Percentiles rank a stretch among this genome's conserved stretches.
These are phyloP conservation scores for Bipolaris victoriae DNA, from an alignment of 2,329 filamentous ascomycete genomes.

Conservation along the genomic window DNA sequence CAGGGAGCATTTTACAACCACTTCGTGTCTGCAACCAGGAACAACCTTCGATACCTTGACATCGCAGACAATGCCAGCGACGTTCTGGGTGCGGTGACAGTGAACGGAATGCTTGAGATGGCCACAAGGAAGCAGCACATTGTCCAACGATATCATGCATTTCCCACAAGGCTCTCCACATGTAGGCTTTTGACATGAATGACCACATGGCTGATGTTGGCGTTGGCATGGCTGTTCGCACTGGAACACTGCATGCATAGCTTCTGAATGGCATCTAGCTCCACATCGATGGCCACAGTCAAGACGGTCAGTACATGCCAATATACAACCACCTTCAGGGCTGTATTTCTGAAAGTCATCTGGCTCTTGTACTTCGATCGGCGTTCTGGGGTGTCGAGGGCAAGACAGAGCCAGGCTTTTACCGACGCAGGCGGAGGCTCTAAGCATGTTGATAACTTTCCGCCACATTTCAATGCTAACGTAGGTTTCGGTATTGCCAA, in stretches of 20 bases:
- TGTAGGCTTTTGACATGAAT: slow-evolving; percentile 35
- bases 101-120: slow-evolving; percentile 28
- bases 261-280: slow-evolving; percentile 38
- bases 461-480: slow-evolving; percentile 67
- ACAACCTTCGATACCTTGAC: slow-evolving; percentile 56
- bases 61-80: slow-evolving; percentile 56
- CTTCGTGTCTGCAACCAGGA: slow-evolving; percentile 61
- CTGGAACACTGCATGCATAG: slow-evolving; percentile 35
- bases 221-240: slow-evolving; percentile 38
- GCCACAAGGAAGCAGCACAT: slow-evolving; percentile 38
- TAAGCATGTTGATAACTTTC: slow-evolving; percentile 62
- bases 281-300: slow-evolving; percentile 42
- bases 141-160: slow-evolving; percentile 25
- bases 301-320: slow-evolving; percentile 29
- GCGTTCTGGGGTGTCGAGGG: slow-evolving; percentile 34
- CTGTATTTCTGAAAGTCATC: slow-evolving; percentile 37
- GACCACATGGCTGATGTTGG: slow-evolving; percentile 30
- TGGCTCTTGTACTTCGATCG: slow-evolving; percentile 31
- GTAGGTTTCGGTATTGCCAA: slow-evolving; percentile 69
- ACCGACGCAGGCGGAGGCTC: slow-evolving; percentile 23
- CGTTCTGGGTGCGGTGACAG: slow-evolving; percentile 14
- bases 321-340: slow-evolving; percentile 42
- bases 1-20: slow-evolving; percentile 57
- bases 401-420: slow-evolving; percentile 32
- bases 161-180: slow-evolving; percentile 39